Evolutionary conservation across 2,329 filamentous ascomycete genomes (phyloP).

Genomic region (Talaromyces verruculosus): DNA sequence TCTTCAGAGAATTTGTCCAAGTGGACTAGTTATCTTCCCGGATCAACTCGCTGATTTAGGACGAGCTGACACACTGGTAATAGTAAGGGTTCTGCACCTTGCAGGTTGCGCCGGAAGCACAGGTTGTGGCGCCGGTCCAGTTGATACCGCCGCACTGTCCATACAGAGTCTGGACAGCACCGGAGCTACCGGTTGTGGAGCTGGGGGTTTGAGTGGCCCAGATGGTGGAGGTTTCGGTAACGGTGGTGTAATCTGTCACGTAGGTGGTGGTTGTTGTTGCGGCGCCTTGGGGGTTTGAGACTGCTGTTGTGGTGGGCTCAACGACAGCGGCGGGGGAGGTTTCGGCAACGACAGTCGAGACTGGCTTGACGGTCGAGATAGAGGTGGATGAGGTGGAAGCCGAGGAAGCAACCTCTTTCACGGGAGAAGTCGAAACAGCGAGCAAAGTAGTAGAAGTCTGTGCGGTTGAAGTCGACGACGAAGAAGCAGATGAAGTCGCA

Average conservation of each 20-base stretch:
- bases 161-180: constrained; percentile 23
- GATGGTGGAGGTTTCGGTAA: constrained; percentile 9
- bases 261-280: not conserved
- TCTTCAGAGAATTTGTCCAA: not conserved
- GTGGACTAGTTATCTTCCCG: not conserved
- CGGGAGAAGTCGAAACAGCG: not conserved
- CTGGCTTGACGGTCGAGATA: not conserved
- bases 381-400: not conserved
- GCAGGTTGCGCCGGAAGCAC: constrained; percentile 31
- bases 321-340: not conserved
- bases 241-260: not conserved
- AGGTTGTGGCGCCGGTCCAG: constrained; percentile 32
- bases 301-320: not conserved
- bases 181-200: not conserved
- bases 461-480: constrained; percentile 1
- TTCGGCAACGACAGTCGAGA: not conserved
- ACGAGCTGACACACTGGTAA: constrained; percentile 31
- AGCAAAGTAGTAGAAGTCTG: not conserved
- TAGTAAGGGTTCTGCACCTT: constrained; percentile 32
- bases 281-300: not conserved
- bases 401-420: not conserved
- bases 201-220: constrained; percentile 1
- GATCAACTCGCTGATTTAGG: not conserved
- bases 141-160: constrained; percentile 33
- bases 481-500: not conserved